Evolutionary conservation across 2,329 filamentous ascomycete genomes (phyloP).

Genomic region (Mycogone perniciosa): DNA sequence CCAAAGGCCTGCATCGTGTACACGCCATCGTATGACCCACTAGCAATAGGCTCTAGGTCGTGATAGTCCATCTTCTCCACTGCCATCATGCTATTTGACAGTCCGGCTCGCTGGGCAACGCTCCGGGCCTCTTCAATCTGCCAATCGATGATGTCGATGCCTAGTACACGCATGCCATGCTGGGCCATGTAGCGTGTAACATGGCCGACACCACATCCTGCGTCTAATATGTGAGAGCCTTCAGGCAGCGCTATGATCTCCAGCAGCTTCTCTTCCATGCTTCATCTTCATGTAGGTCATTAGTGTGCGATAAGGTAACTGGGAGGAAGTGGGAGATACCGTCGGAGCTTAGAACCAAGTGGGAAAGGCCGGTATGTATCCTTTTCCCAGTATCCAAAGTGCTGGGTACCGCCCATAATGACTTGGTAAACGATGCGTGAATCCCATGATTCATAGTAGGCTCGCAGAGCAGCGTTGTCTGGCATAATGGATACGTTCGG

Average conservation of each 20-base stretch:
- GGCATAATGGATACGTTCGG: slow-evolving; percentile 24
- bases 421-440: slow-evolving; percentile 37
- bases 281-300: too few species aligned
- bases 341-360: slow-evolving; percentile 35
- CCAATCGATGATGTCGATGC: slow-evolving; percentile 43
- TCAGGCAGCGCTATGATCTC: slow-evolving; percentile 29
- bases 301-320: slow-evolving; percentile 24
- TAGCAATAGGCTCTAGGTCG: slow-evolving; percentile 35
- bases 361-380: slow-evolving; percentile 44
- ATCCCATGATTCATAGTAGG: slow-evolving; percentile 41
- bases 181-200: slow-evolving; percentile 44
- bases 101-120: slow-evolving; percentile 30
- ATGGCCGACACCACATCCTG: slow-evolving; percentile 44
- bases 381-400: slow-evolving; percentile 44
- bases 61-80: slow-evolving; percentile 45
- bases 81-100: slow-evolving; percentile 29
- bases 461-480: slow-evolving; percentile 33
- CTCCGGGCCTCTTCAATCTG: slow-evolving; percentile 39
- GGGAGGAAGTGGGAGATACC: slow-evolving; percentile 31
- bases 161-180: slow-evolving; percentile 34
- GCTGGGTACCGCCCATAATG: slow-evolving; percentile 40
- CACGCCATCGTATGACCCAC: slow-evolving; percentile 40
- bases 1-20: slow-evolving; percentile 54
- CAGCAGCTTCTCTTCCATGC: slow-evolving; percentile 22
- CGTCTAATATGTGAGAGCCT: slow-evolving; percentile 43